These are phyloP conservation scores for Xylariaceae sp. DNA, from an alignment of 2,329 filamentous ascomycete genomes.

Conservation along the genomic window DNA sequence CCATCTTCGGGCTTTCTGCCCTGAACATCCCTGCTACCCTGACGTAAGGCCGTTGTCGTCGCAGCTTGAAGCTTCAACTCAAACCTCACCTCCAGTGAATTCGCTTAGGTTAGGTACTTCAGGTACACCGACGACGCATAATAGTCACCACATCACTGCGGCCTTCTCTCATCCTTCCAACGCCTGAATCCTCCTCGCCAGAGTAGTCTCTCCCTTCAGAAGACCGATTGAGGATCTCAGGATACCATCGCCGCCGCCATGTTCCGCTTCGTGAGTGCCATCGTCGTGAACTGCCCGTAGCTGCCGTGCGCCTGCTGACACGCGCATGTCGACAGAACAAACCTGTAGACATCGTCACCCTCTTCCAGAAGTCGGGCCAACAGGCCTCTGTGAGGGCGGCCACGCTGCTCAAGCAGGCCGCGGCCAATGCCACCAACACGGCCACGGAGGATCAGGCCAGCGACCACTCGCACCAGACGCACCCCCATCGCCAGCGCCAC, in stretches of 20 bases:
- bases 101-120: no score
- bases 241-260: slow-evolving; percentile 4
- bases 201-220: no score
- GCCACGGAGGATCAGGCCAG: slow-evolving; percentile 70
- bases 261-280: slow-evolving; percentile 14
- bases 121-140: no score
- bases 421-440: slow-evolving; percentile 57
- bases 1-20: no score
- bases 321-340: slow-evolving; percentile 50
- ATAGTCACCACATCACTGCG: no score
- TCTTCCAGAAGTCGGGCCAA: slow-evolving; percentile 82
- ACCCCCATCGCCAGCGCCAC: slow-evolving; percentile 39
- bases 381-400: slow-evolving; percentile 66
- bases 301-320: background rate
- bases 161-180: no score
- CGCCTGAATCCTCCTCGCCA: no score
- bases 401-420: slow-evolving; percentile 72
- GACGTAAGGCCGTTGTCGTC: no score
- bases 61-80: no score
- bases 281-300: background rate
- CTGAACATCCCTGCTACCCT: no score
- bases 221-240: no score
- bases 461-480: slow-evolving; percentile 53
- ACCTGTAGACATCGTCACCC: slow-evolving; percentile 82
- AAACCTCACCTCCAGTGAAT: no score